Percentiles rank a stretch among this genome's conserved stretches.
These are phyloP conservation scores for Micractinium conductrix DNA, from an alignment of 139 green algal genomes.

Conservation along the genomic window DNA sequence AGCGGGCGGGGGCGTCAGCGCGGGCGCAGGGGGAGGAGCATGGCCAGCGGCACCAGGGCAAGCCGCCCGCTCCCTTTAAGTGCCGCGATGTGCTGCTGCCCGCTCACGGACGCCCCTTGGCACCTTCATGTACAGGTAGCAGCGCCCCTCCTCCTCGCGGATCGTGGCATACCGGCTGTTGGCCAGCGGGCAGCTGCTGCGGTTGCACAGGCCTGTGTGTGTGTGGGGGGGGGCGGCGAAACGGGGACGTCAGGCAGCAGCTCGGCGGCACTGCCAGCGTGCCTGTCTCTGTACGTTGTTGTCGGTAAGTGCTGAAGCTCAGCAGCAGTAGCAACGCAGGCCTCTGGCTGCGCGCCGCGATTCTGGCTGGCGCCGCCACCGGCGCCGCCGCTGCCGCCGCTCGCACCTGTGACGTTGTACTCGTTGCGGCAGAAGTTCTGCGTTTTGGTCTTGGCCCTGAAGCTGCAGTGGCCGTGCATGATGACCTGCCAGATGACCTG, in stretches of 20 bases:
- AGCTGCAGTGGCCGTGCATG: slow-evolving; percentile 96
- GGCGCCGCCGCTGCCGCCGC: not conserved
- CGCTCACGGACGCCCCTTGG: not conserved
- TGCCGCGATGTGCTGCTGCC: too few species aligned
- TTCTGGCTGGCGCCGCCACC: not conserved
- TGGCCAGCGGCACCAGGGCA: too few species aligned
- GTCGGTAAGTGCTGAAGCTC: too few species aligned
- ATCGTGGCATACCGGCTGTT: slow-evolving; percentile 97
- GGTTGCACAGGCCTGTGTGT: slow-evolving; percentile 91
- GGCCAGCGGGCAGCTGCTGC: slow-evolving; percentile 93
- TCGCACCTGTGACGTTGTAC: slow-evolving; percentile 97
- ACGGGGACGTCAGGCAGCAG: too few species aligned
- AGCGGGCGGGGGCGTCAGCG: not conserved
- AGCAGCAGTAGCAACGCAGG: not conserved
- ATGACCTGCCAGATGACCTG: slow-evolving; percentile 87
- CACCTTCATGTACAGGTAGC: slow-evolving; percentile 96
- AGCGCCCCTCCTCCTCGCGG: slow-evolving; percentile 77
- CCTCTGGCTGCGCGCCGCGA: not conserved
- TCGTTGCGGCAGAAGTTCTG: slow-evolving; percentile 98
- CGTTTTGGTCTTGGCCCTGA: slow-evolving; percentile 89
- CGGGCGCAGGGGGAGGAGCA: not conserved
- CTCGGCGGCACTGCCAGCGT: not conserved
- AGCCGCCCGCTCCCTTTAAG: too few species aligned
- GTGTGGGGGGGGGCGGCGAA: too few species aligned
- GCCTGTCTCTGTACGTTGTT: not conserved